Evolutionary conservation across 768 basidiomycete genomes (phyloP), one percentile per base, ranked within the genome.

Genomic region (Tricholoma matsutake): DNA sequence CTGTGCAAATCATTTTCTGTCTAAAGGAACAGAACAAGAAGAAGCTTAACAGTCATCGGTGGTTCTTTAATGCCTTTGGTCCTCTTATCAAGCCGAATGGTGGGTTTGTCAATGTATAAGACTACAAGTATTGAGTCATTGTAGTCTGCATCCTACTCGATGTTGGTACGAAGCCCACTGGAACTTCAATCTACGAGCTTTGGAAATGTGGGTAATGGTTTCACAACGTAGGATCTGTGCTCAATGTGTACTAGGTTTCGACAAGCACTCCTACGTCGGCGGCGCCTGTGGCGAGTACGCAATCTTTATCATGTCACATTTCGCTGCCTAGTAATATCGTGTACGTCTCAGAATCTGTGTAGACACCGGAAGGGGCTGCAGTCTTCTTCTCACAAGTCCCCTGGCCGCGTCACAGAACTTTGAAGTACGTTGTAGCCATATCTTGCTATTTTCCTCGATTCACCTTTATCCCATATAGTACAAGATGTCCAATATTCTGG

Each of bases 11-110:
- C 66, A 78, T 98, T 51, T 95, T 95, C 78, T 94, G 93, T 69
- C 78, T 96, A 68, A 96, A 96, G 75, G 94, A 96, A 72, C 91
- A 93, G 77, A 97, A 96, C 82, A 94, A 94, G 81, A 96, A 96
- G 82, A 96, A 97, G 73, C 81, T 96, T 67, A 96, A 96, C 78
- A 91, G 89, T 67, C 94, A 97, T 69, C 84, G 95, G 18, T 97
- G 95, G 95, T 96, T 96, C 81, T 96, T 97, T 83, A 97, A 97
- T 69, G 95, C 92, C 0, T 92, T 96, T 64, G 91, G 92, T 20
- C 92, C 94, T 25, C 79, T 96, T 59, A 83, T 96, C 67, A 85
- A 87, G 63, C 89, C 94, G 39, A 93, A 94, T 67, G 89, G 90
- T 88, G 55, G 34, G 76, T 60, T 29, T 18, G 41, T 54, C 25